These are phyloP conservation scores for Alternaria brassicae DNA, from an alignment of 2,329 filamentous ascomycete genomes.

Conservation along the genomic window DNA sequence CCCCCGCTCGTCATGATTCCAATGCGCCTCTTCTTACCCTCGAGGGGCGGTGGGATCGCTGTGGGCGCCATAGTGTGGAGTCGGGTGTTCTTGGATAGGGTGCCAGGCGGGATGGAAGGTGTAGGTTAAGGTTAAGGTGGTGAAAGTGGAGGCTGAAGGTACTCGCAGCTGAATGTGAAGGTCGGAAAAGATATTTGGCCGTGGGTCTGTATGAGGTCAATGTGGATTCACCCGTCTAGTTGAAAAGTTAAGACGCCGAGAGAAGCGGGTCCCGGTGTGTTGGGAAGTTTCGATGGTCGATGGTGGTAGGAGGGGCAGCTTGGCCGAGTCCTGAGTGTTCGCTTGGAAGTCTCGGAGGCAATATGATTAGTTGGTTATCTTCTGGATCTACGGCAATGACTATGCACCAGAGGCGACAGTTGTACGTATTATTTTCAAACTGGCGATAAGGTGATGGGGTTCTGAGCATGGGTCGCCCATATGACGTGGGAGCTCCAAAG, in stretches of 20 bases:
- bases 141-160: constrained; percentile 14
- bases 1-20: constrained; percentile 94
- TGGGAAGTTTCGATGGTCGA: constrained; percentile 26
- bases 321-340: constrained; percentile 10
- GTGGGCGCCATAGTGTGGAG: constrained; percentile 38
- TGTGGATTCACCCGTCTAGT: constrained; percentile 25
- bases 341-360: background rate
- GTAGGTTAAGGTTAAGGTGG: background rate
- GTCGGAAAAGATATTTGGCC: constrained; percentile 15
- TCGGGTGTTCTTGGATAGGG: constrained; percentile 5
- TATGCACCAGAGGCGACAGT: background rate
- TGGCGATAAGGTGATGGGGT: constrained; percentile 18
- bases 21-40: constrained; percentile 68
- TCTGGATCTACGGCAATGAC: background rate
- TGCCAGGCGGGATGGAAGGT: constrained; percentile 10
- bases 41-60: constrained; percentile 46
- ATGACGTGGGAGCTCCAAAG: constrained; percentile 28
- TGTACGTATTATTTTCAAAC: background rate
- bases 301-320: constrained; percentile 19
- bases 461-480: constrained; percentile 12
- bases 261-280: constrained; percentile 32
- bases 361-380: background rate
- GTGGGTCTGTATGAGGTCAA: constrained; percentile 38
- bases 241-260: constrained; percentile 24
- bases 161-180: constrained; percentile 10